These are phyloP conservation scores for Lactifluus pinguis DNA, from an alignment of 768 basidiomycete genomes.

Conservation along the genomic window DNA sequence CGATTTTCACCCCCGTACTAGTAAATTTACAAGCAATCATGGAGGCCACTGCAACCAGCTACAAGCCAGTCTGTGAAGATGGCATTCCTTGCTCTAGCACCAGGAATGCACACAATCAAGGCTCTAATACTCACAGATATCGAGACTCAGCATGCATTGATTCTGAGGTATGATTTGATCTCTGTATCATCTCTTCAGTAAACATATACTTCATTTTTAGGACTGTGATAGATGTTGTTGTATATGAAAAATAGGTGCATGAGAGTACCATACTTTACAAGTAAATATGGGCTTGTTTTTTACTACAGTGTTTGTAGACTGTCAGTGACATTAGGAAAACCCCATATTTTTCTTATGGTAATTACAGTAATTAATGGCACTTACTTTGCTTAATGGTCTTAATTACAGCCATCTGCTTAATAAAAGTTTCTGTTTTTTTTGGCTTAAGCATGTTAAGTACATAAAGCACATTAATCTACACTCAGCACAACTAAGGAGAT, in stretches of 20 bases:
- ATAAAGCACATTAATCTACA: too few relatives aligned
- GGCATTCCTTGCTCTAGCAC: conserved; percentile 71
- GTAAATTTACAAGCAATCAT: background rate
- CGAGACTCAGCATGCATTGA: conserved; percentile 62
- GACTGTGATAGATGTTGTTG: conserved; percentile 49
- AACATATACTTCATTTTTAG: conserved; percentile 29
- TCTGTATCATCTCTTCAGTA: background rate
- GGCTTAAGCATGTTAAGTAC: too few relatives aligned
- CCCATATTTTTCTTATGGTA: too few relatives aligned
- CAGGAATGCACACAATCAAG: conserved; percentile 73
- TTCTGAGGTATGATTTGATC: conserved; percentile 47
- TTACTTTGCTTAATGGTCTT: too few relatives aligned
- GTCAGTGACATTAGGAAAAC: too few relatives aligned
- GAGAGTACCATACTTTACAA: too few relatives aligned
- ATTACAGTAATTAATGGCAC: too few relatives aligned
- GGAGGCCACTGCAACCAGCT: conserved; percentile 66
- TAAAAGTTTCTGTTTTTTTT: too few relatives aligned
- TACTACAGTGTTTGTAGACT: too few relatives aligned
- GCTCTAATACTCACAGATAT: conserved; percentile 65
- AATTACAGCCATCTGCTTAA: too few relatives aligned
- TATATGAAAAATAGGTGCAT: background rate
- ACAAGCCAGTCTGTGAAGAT: conserved; percentile 83
- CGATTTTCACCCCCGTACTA: background rate
- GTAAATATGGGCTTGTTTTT: too few relatives aligned
- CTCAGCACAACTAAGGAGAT: too few relatives aligned